A percentile compares a stretch with the other conserved stretches of the same genome.
Conservation (phyloP, 2,329 filamentous ascomycete genomes). For the Fusarium musae region DNA sequence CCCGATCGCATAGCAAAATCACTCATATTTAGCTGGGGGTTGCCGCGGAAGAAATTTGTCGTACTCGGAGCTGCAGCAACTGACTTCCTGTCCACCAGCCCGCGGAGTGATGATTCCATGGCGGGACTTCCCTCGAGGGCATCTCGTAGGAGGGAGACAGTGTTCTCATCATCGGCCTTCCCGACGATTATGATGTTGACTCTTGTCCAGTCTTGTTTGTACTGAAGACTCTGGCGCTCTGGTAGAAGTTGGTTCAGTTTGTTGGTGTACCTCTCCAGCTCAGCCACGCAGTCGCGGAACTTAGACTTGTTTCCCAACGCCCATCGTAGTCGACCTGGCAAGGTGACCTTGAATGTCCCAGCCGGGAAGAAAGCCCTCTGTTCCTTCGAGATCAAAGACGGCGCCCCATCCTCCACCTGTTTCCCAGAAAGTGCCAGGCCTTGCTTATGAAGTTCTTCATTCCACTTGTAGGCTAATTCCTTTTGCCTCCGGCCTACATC, state of each 20-base stretch:
- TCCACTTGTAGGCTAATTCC: background rate
- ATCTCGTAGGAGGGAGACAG: background rate
- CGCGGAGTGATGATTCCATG: background rate
- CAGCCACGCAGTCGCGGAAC: background rate
- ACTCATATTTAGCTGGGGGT: background rate
- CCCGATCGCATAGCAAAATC: background rate
- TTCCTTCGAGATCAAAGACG: background rate
- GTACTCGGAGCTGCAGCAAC: background rate
- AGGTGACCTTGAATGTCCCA: background rate
- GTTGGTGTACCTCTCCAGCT: background rate
- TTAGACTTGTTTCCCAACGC: background rate
- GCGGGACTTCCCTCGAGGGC: background rate
- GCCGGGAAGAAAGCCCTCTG: background rate
- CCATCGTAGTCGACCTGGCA: background rate
- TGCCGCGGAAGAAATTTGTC: background rate
- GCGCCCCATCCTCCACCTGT: background rate
- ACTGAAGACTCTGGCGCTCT: background rate
- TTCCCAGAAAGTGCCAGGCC: background rate
- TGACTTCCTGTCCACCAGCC: background rate
- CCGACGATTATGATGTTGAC: background rate
- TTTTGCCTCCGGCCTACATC: background rate
- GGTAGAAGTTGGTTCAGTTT: background rate
- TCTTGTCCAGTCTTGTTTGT: background rate
- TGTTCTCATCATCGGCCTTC: background rate
- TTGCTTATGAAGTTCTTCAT: background rate